phyloP scores from a whole-genome alignment of 805 yeast genomes.

The Maudiozyma serrabonitensis region DNA sequence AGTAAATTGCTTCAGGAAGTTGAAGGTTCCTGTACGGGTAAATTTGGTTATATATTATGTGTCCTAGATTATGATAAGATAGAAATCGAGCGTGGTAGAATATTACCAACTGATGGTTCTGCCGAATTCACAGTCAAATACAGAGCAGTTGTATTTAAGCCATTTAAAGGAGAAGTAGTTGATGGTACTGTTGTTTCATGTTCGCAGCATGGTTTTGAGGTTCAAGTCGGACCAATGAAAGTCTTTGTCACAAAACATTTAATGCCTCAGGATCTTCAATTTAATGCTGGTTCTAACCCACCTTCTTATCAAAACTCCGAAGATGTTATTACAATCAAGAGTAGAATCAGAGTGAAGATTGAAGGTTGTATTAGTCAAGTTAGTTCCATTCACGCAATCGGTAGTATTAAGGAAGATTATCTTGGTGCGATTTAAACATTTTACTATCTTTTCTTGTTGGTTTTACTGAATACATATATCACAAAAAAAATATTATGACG shows the following conservation, averaged over 20 bases:
- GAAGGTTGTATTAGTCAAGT: conserved; percentile 98
- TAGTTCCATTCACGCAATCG: conserved; percentile 93
- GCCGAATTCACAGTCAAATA: conserved; percentile 96
- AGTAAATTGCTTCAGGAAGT: conserved; percentile 89
- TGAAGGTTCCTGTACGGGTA: conserved; percentile 98
- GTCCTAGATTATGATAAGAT: conserved; percentile 90
- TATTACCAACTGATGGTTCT: conserved; percentile 83
- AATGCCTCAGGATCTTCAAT: conserved; percentile 88
- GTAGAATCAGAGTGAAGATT: conserved; percentile 86
- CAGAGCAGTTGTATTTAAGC: conserved; percentile 95
- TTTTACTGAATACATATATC: background rate
- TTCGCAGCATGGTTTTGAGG: conserved; percentile 91
- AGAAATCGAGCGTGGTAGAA: conserved; percentile 89
- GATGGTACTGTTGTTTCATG: conserved; percentile 94
- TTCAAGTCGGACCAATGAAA: conserved; percentile 93
- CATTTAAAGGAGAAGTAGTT: conserved; percentile 97
- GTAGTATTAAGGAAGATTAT: conserved; percentile 95
- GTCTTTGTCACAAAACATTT: conserved; percentile 92
- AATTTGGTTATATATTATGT: conserved; percentile 94
- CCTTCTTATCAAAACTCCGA: conserved; percentile 97
- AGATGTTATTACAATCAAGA: conserved; percentile 88
- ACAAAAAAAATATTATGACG: background rate
- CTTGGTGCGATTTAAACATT: conserved; percentile 59
- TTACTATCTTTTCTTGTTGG: background rate
- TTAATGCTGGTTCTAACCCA: conserved; percentile 91